Evolutionary conservation across 2,329 filamentous ascomycete genomes (phyloP).

Genomic region (Lasiodiplodia hormozganensis): DNA sequence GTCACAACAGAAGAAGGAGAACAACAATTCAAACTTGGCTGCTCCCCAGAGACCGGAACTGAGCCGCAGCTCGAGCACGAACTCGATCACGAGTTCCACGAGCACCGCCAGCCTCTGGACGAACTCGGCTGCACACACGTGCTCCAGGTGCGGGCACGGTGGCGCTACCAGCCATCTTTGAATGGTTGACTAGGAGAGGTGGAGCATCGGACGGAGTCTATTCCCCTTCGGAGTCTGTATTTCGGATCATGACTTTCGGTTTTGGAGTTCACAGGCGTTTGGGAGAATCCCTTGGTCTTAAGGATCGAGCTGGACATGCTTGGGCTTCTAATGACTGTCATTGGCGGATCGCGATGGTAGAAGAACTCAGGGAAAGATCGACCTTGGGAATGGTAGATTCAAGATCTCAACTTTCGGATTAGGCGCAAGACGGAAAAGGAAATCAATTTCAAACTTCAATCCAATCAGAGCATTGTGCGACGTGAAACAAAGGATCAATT

Average conservation of each 20-base stretch:
- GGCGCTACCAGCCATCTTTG: constrained; percentile 22
- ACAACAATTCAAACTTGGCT: constrained; percentile 2
- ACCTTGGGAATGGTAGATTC: constrained; percentile 21
- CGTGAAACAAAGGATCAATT: neutral
- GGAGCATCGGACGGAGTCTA: neutral
- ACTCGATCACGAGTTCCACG: neutral
- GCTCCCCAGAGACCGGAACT: constrained; percentile 11
- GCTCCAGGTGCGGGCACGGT: constrained; percentile 16
- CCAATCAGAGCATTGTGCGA: neutral
- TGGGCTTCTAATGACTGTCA: constrained; percentile 19
- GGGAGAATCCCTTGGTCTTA: constrained; percentile 14
- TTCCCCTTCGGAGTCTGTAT: constrained; percentile 5
- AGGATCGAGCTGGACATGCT: constrained; percentile 20
- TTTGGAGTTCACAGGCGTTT: constrained; percentile 8
- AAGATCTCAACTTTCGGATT: constrained; percentile 15
- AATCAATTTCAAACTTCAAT: constrained; percentile 2
- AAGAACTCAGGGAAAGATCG: constrained; percentile 10
- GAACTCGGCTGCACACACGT: neutral
- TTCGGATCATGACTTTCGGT: neutral
- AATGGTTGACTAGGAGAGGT: no score
- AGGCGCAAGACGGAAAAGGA: constrained; percentile 7
- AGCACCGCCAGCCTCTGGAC: constrained; percentile 18
- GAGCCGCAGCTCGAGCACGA: constrained; percentile 11
- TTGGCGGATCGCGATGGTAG: constrained; percentile 15
- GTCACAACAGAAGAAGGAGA: constrained; percentile 23